Base-by-base conservation (phyloP, 352 stramenopile species). In the Phytophthora litchii region DNA sequence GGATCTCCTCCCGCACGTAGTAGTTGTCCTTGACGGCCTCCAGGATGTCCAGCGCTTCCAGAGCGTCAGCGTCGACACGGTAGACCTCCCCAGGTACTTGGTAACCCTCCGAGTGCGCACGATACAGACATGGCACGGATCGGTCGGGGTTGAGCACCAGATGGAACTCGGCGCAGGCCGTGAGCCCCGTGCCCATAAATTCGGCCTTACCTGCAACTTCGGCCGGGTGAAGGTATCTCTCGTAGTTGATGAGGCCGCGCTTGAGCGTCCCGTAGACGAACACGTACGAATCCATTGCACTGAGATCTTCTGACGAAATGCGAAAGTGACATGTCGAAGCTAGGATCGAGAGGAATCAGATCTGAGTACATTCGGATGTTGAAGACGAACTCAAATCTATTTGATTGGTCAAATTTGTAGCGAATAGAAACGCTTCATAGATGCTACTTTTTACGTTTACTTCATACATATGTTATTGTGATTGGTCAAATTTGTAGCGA, bases 211-310 rank as follows among this genome's bases (percentile, higher is more conserved):
- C 64, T 13, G 59, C 38, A 2, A 72, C 53, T 19, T 74, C 65
- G 6, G 76, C 70, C 16, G 76, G 78, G 34, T 70, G 59, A 19
- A 92, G 64, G 56, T 92, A 92, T 43, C 75, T 48, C n/a, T 86
- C 63, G 60, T 90, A 86, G 74, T 92, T 92, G 53, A 80, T 57
- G 50, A 87, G 83, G 20, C 70, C 78, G 16, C 72, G 77, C 73
- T 90, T 92, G 60, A 92, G 78, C 25, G 83, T 92, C 21, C 80
- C 83, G 54, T 92, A 92, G 16, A 92, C 78, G 51, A 90, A 90
- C 49, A 92, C 78, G 46, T 87, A 66, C 27, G 74, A 70, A 41
- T 83, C 67, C 48, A 84, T 73, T 19, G 20, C 11, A 29, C 11
- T 49, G 23, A 49, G 56, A 66, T 62, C 41, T 51, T 38, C 5